These are phyloP conservation scores for Penicillium brasilianum DNA, from an alignment of 2,329 filamentous ascomycete genomes.

Conservation along the genomic window DNA sequence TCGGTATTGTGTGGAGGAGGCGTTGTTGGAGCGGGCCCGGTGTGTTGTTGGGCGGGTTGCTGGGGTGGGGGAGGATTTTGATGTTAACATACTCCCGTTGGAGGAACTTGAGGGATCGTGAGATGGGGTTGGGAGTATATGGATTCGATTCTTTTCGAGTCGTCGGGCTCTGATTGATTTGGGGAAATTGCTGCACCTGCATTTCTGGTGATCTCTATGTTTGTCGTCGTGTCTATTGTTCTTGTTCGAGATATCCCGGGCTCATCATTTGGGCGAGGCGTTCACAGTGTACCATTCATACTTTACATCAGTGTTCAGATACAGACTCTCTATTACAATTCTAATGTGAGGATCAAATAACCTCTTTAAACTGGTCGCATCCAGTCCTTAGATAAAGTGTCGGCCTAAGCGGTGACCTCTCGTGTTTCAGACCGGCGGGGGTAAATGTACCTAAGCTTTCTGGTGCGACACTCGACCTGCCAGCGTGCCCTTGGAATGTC, in stretches of 20 bases:
- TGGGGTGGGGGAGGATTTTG: constrained; percentile 50
- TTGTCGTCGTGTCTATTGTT: background rate
- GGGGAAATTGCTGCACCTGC: too few relatives aligned
- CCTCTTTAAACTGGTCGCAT: too few relatives aligned
- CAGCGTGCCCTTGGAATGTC: background rate
- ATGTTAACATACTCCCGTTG: constrained; percentile 52
- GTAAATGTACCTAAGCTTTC: background rate
- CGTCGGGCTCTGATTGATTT: background rate
- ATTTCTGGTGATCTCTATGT: too few relatives aligned
- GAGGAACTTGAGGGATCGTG: background rate
- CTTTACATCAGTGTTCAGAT: too few relatives aligned
- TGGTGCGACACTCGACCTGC: background rate
- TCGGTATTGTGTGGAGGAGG: constrained; percentile 35
- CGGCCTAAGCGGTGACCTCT: too few relatives aligned
- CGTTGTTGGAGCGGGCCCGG: constrained; percentile 43
- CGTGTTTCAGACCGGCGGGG: too few relatives aligned
- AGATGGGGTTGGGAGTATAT: background rate
- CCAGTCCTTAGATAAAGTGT: too few relatives aligned
- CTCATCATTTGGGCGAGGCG: background rate
- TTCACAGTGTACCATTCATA: background rate
- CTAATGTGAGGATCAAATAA: too few relatives aligned
- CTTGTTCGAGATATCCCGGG: background rate
- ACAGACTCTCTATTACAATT: too few relatives aligned
- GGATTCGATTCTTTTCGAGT: background rate
- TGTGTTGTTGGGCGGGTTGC: constrained; percentile 51